Evolutionary conservation across 441 rosid genomes (phyloP), one percentile per base, ranked within the genome.

Genomic region (Jatropha multifida): DNA sequence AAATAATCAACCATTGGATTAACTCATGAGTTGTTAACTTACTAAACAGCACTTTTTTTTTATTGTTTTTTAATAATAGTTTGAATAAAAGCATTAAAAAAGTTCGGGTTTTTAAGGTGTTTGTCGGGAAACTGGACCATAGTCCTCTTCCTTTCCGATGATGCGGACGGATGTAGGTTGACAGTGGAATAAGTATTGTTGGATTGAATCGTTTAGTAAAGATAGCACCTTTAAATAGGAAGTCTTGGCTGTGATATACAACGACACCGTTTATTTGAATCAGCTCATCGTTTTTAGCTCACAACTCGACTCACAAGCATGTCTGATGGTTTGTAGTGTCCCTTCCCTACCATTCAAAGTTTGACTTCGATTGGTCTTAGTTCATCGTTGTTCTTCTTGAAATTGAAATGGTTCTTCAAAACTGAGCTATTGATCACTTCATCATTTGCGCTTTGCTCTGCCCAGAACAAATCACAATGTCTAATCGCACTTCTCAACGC

Each of bases 401-500:
- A 51, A 68, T 51, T 37, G 46, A 68, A 68, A 68, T 52, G 26
- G 3, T 32, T 27, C 40, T 38, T 68, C 23, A 32, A 68, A 68
- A 68, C 42, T 49, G 72, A 68, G 15, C 60, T 20, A 14, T 8
- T 54, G 5, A 54, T 55, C 48, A 4, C 18, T 27, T 11, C 65
- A 12, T 60, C 40, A 27, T 27, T 32, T 11, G 32, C 65, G 18
- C 27, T 32, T 4, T 59, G 5, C 38, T 59, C 38, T 18, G 23
- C 38, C 37, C 63, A 9, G 38, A 23, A 26, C 6, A 10, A 7
- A 61, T 4, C 41, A 61, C 60, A 58, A 81, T 83, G 83, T 48
- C 74, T 55, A 17, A 15, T 52, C 71, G 60, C 32, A 56, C 32
- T 48, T 46, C 65, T 70, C 20, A 81, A 40, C 65, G 44, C 46